Percentiles rank a stretch among this genome's conserved stretches.
Conservation (phyloP, 306 rosid species). For the Malus asiatica region DNA sequence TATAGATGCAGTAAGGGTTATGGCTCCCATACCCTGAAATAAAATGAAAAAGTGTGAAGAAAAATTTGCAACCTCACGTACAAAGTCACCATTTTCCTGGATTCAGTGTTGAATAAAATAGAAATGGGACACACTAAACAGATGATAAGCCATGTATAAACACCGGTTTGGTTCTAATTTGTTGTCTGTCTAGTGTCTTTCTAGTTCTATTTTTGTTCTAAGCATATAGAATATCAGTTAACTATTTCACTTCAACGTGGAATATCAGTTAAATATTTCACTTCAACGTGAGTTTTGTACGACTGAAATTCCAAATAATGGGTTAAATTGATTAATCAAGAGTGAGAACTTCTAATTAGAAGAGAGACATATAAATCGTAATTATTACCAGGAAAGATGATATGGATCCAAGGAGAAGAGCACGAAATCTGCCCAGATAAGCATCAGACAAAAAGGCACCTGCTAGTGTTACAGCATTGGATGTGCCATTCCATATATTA, state of each 20-base stretch:
- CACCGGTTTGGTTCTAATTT: no score
- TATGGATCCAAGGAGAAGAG: constrained; percentile 56
- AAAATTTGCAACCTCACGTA: not conserved
- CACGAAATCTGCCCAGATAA: constrained; percentile 61
- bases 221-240: not conserved
- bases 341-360: not conserved
- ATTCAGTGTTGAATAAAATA: not conserved
- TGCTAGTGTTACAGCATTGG: constrained; percentile 49
- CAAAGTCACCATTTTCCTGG: not conserved
- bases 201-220: not conserved
- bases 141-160: no score
- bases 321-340: not conserved
- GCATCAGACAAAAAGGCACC: constrained; percentile 80
- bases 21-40: constrained; percentile 52
- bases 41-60: not conserved
- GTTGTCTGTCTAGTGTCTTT: no score
- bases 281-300: not conserved
- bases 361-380: not conserved
- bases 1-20: constrained; percentile 62
- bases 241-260: no score
- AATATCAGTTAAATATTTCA: not conserved
- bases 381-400: constrained; percentile 71
- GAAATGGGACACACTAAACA: no score
- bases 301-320: not conserved
- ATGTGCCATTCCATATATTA: constrained; percentile 68